Conservation (phyloP, 495 filamentous ascomycete species). For the Peziza echinospora region DNA sequence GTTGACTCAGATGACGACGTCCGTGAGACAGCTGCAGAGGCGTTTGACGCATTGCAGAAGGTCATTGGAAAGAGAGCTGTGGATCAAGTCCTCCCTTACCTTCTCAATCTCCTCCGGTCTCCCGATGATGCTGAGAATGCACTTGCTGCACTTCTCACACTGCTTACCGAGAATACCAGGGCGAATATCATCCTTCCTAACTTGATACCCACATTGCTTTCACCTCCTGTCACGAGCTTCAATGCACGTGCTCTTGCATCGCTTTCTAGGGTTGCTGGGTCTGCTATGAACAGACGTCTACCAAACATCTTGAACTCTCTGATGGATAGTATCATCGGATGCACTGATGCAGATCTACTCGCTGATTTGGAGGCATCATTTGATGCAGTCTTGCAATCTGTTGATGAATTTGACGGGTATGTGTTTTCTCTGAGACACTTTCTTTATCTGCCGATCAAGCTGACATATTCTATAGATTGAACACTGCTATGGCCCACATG, state of each 20-base stretch:
- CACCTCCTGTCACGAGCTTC: conserved; percentile 78
- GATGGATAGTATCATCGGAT: conserved; percentile 71
- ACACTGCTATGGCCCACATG: conserved; percentile 83
- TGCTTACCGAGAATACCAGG: conserved; percentile 78
- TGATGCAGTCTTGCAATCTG: conserved; percentile 68
- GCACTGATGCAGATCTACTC: conserved; percentile 52
- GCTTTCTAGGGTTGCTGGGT: conserved; percentile 67
- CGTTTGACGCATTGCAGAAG: conserved; percentile 83
- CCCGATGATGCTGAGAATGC: conserved; percentile 82
- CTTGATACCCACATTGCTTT: conserved; percentile 76
- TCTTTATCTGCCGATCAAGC: neutral
- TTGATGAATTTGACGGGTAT: conserved; percentile 78
- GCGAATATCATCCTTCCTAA: conserved; percentile 93
- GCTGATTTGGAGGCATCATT: conserved; percentile 57
- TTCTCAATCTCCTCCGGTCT: conserved; percentile 64
- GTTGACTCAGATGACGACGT: conserved; percentile 79
- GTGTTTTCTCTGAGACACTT: neutral
- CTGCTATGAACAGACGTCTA: conserved; percentile 70
- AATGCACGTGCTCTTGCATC: conserved; percentile 87
- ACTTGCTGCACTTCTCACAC: conserved; percentile 69
- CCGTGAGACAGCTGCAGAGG: conserved; percentile 85
- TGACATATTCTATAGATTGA: conserved; percentile 26
- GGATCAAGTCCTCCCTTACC: conserved; percentile 81
- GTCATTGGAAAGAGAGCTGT: conserved; percentile 82
- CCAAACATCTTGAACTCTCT: conserved; percentile 76